Evolutionary conservation across 306 rosid genomes (phyloP), one percentile per base, ranked within the genome.

Genomic region (Begonia masoniana): DNA sequence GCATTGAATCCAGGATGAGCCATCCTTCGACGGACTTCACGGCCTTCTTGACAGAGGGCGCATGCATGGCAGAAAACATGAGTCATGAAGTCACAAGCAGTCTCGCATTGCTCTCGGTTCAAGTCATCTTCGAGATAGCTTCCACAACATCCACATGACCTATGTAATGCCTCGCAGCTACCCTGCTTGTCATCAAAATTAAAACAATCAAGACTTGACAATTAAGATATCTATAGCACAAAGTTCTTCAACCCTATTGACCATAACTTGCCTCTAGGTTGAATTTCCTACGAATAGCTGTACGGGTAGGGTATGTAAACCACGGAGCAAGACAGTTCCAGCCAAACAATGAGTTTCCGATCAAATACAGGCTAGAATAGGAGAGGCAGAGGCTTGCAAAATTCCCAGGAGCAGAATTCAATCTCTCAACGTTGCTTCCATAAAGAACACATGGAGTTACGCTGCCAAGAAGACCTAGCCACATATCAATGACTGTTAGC

Each of bases 31-130:
- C 96, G 99, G 69, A 92, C 75, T 79, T 92, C 95, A 15, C 99
- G 99, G 8, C 88, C 96, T 68, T 92, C 99, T 73, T 92, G 96
- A 63, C 99, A 92, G 26, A 92, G 93, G 50, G 99, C 87, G 42
- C 96, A 87, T 2, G 36, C 46, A 76, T 92, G 99, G 70, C 93
- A 92, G 58, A 79, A 92, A 60, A 87, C 59, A 53, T 92, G 99
- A 51, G 99, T 79, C 4, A 77, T 85, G 50, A 85, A 56, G 69
- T 91, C 99, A 62, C 92, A 86, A 9, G 76, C 72, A 0, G 82
- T 61, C 65, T 92, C 99, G 4, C 85, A 83, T 56, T 75, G 86
- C 62, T 92, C 99, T 21, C 80, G 78, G 60, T 79, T 85, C 10
- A 16, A 69, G 12, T 83, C 99, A 52, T 81, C 87, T 56, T 72